A percentile compares a stretch with the other conserved stretches of the same genome.
Conservation (phyloP, 75 land plant genomes). For the Cryptomeria japonica region DNA sequence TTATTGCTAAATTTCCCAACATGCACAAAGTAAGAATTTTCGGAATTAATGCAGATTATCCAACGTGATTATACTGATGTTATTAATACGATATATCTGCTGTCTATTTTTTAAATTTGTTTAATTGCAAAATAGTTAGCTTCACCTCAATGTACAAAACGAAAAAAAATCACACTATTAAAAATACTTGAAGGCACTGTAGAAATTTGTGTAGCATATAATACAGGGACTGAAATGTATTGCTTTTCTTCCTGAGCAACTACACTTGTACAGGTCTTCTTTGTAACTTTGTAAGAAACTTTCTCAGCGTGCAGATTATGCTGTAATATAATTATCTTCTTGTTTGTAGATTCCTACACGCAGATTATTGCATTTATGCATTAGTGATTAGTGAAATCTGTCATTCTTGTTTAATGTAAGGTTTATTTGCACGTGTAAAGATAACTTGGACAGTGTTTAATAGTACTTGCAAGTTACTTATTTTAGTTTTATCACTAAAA, state of each 20-base stretch:
- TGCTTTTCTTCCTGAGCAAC: not conserved
- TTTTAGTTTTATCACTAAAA: not conserved
- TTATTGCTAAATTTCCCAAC: conserved; percentile 88
- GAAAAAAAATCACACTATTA: not conserved
- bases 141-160: not conserved
- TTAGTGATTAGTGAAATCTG: not conserved
- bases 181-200: conserved; percentile 1
- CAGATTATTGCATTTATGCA: not conserved
- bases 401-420: not conserved
- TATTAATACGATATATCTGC: not conserved
- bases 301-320: not conserved
- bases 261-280: not conserved
- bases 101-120: not conserved
- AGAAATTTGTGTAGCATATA: not conserved
- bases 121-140: not conserved
- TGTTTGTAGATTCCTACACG: not conserved
- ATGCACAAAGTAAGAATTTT: conserved; percentile 95
- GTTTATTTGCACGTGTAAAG: not conserved
- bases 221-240: conserved; percentile 1
- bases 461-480: not conserved
- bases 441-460: not conserved
- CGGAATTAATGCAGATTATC: conserved; percentile 78
- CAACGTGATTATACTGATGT: not conserved
- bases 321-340: conserved; percentile 7
- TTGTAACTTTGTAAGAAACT: not conserved